Conservation (phyloP, 208 protist genomes). For the Blechomonas ayalai region DNA sequence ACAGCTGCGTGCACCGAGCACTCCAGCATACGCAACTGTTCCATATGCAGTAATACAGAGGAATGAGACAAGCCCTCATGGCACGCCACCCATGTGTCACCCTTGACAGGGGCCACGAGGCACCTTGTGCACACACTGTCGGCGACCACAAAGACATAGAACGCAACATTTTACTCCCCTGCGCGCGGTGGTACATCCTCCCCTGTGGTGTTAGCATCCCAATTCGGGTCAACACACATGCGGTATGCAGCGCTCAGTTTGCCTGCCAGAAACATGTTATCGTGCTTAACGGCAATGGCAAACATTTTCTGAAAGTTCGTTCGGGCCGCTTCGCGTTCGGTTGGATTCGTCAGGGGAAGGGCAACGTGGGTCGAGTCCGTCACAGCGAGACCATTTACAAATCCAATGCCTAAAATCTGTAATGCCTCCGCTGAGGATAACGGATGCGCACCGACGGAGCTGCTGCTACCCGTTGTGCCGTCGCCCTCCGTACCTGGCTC, state of each 20-base stretch:
- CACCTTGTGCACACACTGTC: too few relatives aligned
- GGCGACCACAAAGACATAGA: too few relatives aligned
- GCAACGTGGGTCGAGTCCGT: conserved; percentile 9
- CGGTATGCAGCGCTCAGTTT: conserved; percentile 79
- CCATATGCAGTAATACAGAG: too few relatives aligned
- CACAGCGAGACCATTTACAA: conserved; percentile 10
- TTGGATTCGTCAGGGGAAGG: conserved; percentile 13
- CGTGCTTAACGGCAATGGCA: conserved; percentile 29
- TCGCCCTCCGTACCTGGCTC: not conserved
- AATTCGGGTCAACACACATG: conserved; percentile 57
- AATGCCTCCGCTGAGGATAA: conserved; percentile 64
- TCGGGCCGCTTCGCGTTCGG: conserved; percentile 27
- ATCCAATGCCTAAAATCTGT: conserved; percentile 60
- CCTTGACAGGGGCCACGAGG: too few relatives aligned
- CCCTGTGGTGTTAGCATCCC: conserved; percentile 25
- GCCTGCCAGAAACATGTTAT: conserved; percentile 67
- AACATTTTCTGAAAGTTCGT: conserved; percentile 65
- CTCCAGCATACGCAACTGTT: too few relatives aligned
- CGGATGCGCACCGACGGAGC: not conserved
- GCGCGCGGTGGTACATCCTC: too few relatives aligned
- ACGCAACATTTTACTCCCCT: too few relatives aligned
- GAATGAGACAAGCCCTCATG: too few relatives aligned
- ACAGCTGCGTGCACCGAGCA: too few relatives aligned
- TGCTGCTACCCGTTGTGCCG: not conserved
- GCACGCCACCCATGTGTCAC: too few relatives aligned